These are phyloP conservation scores for Chalciporus sp. DNA, from an alignment of 1,284 basidiomycete genomes.

Conservation along the genomic window DNA sequence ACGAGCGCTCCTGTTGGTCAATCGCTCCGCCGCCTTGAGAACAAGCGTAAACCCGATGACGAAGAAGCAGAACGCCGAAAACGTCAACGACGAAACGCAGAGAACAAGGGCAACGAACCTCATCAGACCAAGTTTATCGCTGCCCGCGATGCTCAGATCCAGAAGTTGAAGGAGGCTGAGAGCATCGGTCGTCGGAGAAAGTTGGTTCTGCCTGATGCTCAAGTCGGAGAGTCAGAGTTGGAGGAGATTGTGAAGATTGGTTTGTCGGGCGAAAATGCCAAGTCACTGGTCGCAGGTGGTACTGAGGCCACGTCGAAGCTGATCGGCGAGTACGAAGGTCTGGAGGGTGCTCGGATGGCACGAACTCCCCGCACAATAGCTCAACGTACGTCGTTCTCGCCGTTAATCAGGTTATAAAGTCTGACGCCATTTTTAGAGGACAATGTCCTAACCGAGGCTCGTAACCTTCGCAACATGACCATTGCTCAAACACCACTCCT, in stretches of 20 bases:
- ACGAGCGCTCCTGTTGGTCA: constrained; percentile 91
- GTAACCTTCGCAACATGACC: constrained; percentile 92
- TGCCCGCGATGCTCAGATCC: constrained; percentile 94
- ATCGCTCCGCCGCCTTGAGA: constrained; percentile 84
- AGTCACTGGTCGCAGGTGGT: constrained; percentile 79
- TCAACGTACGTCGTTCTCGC: constrained; percentile 65
- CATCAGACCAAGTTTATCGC: constrained; percentile 92
- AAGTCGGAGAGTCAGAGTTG: constrained; percentile 94
- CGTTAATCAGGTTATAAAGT: constrained; percentile 13
- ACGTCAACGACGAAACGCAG: constrained; percentile 68
- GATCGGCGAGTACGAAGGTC: constrained; percentile 88
- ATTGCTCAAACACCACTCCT: constrained; percentile 92
- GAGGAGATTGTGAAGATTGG: constrained; percentile 99
- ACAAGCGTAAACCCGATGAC: constrained; percentile 91
- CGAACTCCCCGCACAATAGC: constrained; percentile 92
- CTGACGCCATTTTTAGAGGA: constrained; percentile 61
- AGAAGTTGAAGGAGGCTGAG: constrained; percentile 96
- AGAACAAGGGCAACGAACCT: constrained; percentile 62
- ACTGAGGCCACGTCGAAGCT: constrained; percentile 85
- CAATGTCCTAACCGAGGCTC: constrained; percentile 91
- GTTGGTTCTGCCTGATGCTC: constrained; percentile 85
- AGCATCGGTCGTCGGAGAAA: constrained; percentile 89
- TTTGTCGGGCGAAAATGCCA: constrained; percentile 86
- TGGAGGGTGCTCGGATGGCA: constrained; percentile 88
- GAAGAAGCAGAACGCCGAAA: constrained; percentile 87